These are phyloP conservation scores for Populus hybrid DNA, from an alignment of 441 rosid genomes.

Conservation along the genomic window DNA sequence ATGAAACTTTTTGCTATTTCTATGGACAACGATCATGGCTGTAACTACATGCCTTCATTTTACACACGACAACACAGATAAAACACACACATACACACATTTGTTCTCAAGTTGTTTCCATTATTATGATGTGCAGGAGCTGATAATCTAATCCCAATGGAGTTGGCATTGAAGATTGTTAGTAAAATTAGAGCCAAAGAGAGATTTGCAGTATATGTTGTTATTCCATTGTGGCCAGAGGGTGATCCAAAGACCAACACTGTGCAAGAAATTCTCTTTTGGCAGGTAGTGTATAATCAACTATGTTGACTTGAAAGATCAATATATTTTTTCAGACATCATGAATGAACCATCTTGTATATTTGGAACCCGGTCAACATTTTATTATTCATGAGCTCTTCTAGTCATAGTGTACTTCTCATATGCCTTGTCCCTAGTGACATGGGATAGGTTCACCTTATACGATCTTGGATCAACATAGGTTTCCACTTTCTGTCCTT, in stretches of 20 bases:
- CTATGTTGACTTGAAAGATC: not conserved
- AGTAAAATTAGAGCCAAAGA: conserved; percentile 79
- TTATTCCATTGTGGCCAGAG: conserved; percentile 97
- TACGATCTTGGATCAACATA: not conserved
- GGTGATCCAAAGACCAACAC: conserved; percentile 80
- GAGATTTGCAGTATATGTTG: conserved; percentile 77
- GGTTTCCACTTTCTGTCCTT: not conserved
- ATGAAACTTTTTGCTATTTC: no score
- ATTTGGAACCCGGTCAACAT: not conserved
- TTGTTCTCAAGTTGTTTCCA: not conserved
- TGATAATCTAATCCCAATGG: conserved; percentile 90
- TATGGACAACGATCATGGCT: not conserved
- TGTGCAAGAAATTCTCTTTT: conserved; percentile 83
- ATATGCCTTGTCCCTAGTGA: not conserved
- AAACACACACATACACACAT: not conserved
- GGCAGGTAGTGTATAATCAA: conserved; percentile 60
- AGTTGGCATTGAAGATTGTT: conserved; percentile 77
- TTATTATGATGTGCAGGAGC: conserved; percentile 47
- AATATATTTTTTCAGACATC: not conserved
- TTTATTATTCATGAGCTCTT: not conserved
- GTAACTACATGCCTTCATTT: not conserved
- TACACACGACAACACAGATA: not conserved
- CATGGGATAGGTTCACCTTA: not conserved
- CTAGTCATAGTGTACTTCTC: not conserved
- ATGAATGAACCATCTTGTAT: not conserved